Percentiles rank a stretch among this genome's conserved stretches.
Conservation (phyloP, 1,284 basidiomycete genomes). For the Mrakiaceae sp. region DNA sequence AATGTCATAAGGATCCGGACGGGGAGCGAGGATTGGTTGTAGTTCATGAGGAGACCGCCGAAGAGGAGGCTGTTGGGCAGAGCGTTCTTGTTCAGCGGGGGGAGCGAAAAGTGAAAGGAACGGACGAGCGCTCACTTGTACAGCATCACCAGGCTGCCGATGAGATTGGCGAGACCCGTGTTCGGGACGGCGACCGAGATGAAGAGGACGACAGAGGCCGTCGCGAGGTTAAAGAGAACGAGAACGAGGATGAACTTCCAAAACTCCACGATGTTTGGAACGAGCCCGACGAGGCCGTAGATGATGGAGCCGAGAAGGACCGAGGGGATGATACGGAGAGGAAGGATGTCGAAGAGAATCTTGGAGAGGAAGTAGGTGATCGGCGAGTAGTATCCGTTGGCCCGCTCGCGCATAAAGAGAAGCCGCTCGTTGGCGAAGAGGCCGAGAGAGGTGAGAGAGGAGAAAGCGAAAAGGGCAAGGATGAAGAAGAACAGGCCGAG, state of each 20-base stretch:
- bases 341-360: conserved; percentile 90
- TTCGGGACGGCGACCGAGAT: conserved; percentile 78
- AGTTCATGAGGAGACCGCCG: conserved; percentile 88
- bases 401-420: conserved; percentile 91
- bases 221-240: conserved; percentile 89
- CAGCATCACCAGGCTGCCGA: conserved; percentile 91
- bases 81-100: not conserved
- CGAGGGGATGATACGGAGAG: conserved; percentile 84
- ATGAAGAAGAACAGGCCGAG: conserved; percentile 92
- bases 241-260: conserved; percentile 96
- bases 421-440: conserved; percentile 89
- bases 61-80: conserved; percentile 61
- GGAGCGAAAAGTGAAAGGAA: conserved; percentile 1
- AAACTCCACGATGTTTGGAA: conserved; percentile 74
- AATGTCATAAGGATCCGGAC: conserved; percentile 78
- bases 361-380: conserved; percentile 93
- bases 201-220: conserved; percentile 79
- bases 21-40: conserved; percentile 61
- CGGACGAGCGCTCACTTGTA: conserved; percentile 64
- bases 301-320: conserved; percentile 89
- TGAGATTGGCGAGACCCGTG: conserved; percentile 75
- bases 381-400: conserved; percentile 93
- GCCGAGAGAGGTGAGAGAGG: conserved; percentile 80
- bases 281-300: conserved; percentile 84
- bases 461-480: conserved; percentile 88